Percentiles rank a stretch among this genome's conserved stretches.
Evolutionary conservation across 169 alveolate species (phyloP).

Genomic region (Plasmodium vivax): DNA sequence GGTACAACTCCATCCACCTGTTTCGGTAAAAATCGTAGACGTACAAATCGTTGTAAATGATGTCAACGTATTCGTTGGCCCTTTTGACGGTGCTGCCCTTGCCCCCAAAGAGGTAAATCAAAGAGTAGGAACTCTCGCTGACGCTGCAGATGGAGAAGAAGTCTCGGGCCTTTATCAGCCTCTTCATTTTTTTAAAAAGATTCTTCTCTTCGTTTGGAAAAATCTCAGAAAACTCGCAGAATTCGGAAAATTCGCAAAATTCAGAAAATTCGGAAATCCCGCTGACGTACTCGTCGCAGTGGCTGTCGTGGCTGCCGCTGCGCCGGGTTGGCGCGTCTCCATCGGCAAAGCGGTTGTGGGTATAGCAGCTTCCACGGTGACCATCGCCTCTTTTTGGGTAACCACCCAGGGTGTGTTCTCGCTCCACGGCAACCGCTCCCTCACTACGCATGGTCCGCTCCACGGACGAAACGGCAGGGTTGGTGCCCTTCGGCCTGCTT

Average conservation of each 20-base stretch:
- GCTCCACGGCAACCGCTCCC: neutral
- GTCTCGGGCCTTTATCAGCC: conserved; percentile 65
- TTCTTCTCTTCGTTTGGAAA: conserved; percentile 26
- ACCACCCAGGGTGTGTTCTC: neutral
- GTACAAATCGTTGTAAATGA: conserved; percentile 68
- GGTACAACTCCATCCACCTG: conserved; percentile 53
- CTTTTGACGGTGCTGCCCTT: conserved; percentile 65
- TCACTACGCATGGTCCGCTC: neutral
- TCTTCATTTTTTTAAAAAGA: conserved; percentile 23
- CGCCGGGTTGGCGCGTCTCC: neutral
- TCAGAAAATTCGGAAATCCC: conserved; percentile 48
- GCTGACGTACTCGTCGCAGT: conserved; percentile 21
- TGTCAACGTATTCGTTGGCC: conserved; percentile 53
- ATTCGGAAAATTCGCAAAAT: conserved; percentile 3
- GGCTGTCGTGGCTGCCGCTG: neutral
- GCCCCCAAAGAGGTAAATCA: conserved; percentile 74
- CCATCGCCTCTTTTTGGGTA: too few relatives aligned
- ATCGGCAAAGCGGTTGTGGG: neutral
- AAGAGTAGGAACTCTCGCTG: conserved; percentile 26
- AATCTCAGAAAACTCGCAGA: conserved; percentile 31
- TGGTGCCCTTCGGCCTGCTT: neutral
- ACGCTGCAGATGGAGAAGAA: conserved; percentile 68
- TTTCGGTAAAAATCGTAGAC: conserved; percentile 67
- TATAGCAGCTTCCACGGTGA: neutral
- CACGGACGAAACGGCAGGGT: neutral